Base-by-base conservation (phyloP, 495 filamentous ascomycete genomes). In the Penicillium turbatum region DNA sequence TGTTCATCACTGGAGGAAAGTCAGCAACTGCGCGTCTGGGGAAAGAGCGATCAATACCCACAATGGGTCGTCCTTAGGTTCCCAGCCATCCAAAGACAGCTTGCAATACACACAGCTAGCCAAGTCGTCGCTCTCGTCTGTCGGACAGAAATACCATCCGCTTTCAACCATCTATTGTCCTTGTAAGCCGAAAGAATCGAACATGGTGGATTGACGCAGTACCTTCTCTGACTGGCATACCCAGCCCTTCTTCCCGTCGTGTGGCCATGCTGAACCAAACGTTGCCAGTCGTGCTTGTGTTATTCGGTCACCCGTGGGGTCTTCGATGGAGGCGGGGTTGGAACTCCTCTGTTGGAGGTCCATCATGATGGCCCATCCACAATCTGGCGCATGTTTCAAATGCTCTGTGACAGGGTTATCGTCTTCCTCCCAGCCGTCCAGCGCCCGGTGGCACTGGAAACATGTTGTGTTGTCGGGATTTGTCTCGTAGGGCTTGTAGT, bases 111-210 rank as follows among this genome's bases (percentile, higher is more conserved):
- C 81, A 64, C 93, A 98, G 11, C 82, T 91, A 3, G 86, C 88
- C 67, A 90, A 83, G 68, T 98, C 93, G 48, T 89, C 81, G 26
- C 82, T 86, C 31, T 92, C 90, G 31, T 79, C 74, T 1, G 78
- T 88, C 0, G 93, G 93, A 31, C 89, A 90, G 69, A 92, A 96
- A 65, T 87, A 89, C 90, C 92, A 98, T 13, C 93, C 93, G 6
- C 88, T 88, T 50, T 90, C 86, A 36, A 88, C 87, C 79, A 97
- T 88, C 91, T 97, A 58, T 36, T n/a, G 32, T 26, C 45, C 36
- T 34, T 51, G 49, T 63, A 44, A 57, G 49, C 44, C 38, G 35
- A 36, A 45, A 51, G 38, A 65, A 57, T 43, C 49, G 29, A 55
- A 29, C 35, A 9, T 5, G 9, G 17, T n/a, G 15, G 42, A 30